A percentile compares a stretch with the other conserved stretches of the same genome.
phyloP scores from a whole-genome alignment of 164 flowering plant species.

The Sextonia rubra region DNA sequence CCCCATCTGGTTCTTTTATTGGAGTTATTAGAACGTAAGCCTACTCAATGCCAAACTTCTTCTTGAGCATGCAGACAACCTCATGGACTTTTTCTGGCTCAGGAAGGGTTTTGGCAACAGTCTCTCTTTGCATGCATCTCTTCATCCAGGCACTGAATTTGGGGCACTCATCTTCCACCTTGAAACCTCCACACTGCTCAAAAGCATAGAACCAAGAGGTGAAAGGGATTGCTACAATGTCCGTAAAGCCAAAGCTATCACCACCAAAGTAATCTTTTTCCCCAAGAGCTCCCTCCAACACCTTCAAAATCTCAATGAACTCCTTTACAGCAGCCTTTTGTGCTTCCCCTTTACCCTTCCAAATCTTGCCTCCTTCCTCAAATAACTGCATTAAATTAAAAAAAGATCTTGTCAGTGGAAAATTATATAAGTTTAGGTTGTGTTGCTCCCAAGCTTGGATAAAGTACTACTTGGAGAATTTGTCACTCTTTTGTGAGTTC shows the following conservation, averaged over 20 bases:
- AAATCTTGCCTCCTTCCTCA: constrained; percentile 31
- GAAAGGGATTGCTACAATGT: constrained; percentile 28
- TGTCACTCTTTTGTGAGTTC: no score
- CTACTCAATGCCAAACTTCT: constrained; percentile 43
- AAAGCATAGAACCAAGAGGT: constrained; percentile 43
- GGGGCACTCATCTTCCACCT: constrained; percentile 41
- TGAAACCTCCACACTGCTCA: constrained; percentile 43
- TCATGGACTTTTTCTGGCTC: constrained; percentile 42
- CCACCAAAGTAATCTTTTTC: constrained; percentile 47
- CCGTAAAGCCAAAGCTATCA: constrained; percentile 42
- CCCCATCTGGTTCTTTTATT: not conserved
- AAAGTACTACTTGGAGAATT: no score
- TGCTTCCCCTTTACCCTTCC: constrained; percentile 48
- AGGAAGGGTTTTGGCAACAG: constrained; percentile 39
- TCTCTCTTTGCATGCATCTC: constrained; percentile 39
- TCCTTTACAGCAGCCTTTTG: constrained; percentile 34
- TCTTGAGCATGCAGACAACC: constrained; percentile 33
- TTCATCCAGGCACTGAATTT: constrained; percentile 49
- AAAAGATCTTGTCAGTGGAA: not conserved
- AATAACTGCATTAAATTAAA: constrained; percentile 24
- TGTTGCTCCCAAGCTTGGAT: no score
- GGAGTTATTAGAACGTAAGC: no score
- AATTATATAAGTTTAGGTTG: no score
- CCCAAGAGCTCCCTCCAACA: constrained; percentile 46
- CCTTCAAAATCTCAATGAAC: constrained; percentile 40